Evolutionary conservation across 1,284 basidiomycete species (phyloP), one percentile per base, ranked within the genome.

Genomic region (Cryptococcus sp.): DNA sequence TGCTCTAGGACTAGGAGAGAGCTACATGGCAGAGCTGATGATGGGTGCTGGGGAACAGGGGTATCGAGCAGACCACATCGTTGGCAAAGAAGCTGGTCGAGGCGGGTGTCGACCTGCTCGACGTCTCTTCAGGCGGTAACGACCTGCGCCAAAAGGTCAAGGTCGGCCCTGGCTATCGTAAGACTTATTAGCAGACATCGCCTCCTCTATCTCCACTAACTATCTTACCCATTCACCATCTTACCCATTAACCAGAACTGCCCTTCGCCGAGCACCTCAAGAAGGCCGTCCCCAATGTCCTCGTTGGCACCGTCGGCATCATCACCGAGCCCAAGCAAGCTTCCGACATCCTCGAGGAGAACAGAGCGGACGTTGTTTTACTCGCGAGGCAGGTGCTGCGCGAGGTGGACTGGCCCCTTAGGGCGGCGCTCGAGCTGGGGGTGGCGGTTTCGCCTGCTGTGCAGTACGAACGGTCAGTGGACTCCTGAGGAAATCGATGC

Each of bases 211-310:
- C n/a, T n/a, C 38, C 38, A 12, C 13, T 40, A n/a, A n/a, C n/a
- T n/a, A n/a, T n/a, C n/a, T 11, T 8, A 7, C 37, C 28, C n/a
- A 3, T 4, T 21, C 13, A 15, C 50, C 37, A 3, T 43, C 11
- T 16, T 13, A 43, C n/a, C 21, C n/a, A 8, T 21, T 24, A 1
- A 20, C 11, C 61, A 70, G 71, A 89, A 83, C 83, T 88, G 2
- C 85, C 82, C 2, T 87, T 88, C 66, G 84, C 88, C 0, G 84
- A 83, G 62, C 82, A 80, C 38, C 72, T 91, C 66, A 89, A 88
- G 78, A 80, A 83, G 58, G 80, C 82, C 5, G 77, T 85, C 57
- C 82, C 84, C 0, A 73, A 81, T 39, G 64, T 88, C 18, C 66
- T 79, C 5, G 75, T 89, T 53, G 84, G 84, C 15, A 72, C 86